Base-by-base conservation (phyloP, 2,329 filamentous ascomycete species). In the Pseudogymnoascus sp. region DNA sequence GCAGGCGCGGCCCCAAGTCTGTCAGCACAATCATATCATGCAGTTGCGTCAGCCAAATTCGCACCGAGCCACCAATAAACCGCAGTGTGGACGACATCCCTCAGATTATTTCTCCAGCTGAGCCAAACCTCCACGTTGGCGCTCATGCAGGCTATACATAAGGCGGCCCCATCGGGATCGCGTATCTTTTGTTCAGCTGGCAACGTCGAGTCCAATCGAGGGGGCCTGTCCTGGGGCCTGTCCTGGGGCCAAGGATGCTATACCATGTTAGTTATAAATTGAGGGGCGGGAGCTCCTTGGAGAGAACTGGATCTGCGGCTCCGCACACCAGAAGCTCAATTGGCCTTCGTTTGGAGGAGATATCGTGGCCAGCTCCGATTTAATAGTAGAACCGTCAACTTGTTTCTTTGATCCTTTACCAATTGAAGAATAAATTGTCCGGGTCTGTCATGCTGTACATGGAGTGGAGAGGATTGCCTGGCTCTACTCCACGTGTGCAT, bases 1-100 rank as follows among this genome's bases (percentile, higher is more conserved):
- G 50, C 50, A 56, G 50, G 50, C 50, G 50, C 50, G 28, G 28
- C n/a, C 25, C n/a, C n/a, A 18, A 56, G 50, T n/a, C 50, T 21
- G 50, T 56, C 28, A 56, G 50, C 50, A 56, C 50, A 56, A 56
- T 56, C 25, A 56, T 56, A 56, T 56, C 50, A 56, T 56, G 50
- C 50, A 56, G 50, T 56, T 36, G 50, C 50, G 50, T 56, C 50
- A 56, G 50, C 50, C 50, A 36, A 21, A 34, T 34, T 36, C 28
- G n/a, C 50, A 56, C 50, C 50, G 50, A 56, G 11, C 50, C 50
- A 56, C 50, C 50, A 56, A 56, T 56, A 56, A 56, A 56, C 11
- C 28, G 28, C 28, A 34, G 2, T 12, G 28, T 34, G 25, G 50
- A 34, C 10, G 28, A 56, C 28, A 56, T 18, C 28, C n/a, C 28